These are phyloP conservation scores for Lactifluus volemus DNA, from an alignment of 768 basidiomycete species.

Conservation along the genomic window DNA sequence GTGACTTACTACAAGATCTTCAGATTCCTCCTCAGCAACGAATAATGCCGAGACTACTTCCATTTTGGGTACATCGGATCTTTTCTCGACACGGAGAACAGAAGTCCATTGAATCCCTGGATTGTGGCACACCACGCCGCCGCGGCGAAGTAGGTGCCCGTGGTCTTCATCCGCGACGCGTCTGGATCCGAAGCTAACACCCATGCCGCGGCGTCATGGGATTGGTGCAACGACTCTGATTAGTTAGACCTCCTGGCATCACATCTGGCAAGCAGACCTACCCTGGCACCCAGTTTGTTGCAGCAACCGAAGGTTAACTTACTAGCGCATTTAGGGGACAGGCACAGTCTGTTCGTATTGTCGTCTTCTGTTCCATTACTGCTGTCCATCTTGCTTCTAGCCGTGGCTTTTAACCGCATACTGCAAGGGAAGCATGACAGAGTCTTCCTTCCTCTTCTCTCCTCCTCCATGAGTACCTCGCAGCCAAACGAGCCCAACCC, in stretches of 20 bases:
- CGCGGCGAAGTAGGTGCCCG: no score
- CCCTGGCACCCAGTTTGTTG: background rate
- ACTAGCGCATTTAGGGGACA: background rate
- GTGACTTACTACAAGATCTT: no score
- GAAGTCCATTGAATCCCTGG: background rate
- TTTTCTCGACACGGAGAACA: background rate
- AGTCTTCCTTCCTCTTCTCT: background rate
- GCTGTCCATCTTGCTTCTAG: background rate
- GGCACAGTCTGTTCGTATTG: background rate
- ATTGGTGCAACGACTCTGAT: background rate
- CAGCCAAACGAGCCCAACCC: background rate
- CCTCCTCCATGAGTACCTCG: background rate
- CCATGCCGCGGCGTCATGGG: background rate
- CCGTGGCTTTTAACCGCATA: background rate
- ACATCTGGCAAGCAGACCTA: background rate
- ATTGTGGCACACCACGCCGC: background rate
- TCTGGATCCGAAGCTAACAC: background rate
- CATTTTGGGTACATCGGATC: background rate
- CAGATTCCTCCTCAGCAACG: background rate
- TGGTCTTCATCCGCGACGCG: background rate
- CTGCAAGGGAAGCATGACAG: background rate
- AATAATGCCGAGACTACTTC: background rate
- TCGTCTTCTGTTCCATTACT: slow-evolving; percentile 2
- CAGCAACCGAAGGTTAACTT: no score
- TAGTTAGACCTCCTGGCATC: background rate